phyloP scores from a whole-genome alignment of 78 protist species.

The Dictyostelium capitatum region DNA sequence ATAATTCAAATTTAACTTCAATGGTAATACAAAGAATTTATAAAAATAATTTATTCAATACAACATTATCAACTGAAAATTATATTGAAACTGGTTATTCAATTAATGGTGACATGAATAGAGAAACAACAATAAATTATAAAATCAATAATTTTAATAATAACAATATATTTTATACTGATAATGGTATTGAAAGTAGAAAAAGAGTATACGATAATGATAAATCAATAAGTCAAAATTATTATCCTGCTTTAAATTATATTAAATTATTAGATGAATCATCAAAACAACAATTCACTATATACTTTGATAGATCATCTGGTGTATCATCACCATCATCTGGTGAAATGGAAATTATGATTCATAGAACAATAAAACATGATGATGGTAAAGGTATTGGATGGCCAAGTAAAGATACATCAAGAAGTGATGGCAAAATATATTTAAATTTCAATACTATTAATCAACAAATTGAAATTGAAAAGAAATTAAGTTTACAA shows the following conservation, averaged over 20 bases:
- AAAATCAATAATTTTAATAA: not conserved
- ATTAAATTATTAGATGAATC: constrained; percentile 16
- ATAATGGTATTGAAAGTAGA: constrained; percentile 73
- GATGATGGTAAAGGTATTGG: constrained; percentile 70
- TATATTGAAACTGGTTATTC: constrained; percentile 47
- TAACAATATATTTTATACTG: constrained; percentile 50
- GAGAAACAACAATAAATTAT: constrained; percentile 29
- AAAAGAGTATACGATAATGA: not conserved
- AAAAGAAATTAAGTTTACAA: not conserved
- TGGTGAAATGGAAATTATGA: constrained; percentile 74
- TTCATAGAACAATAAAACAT: constrained; percentile 44
- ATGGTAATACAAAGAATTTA: constrained; percentile 16
- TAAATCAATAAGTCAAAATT: not conserved
- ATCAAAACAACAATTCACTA: constrained; percentile 34
- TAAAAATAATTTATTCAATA: not conserved
- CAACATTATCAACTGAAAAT: not conserved
- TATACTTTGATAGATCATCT: constrained; percentile 40
- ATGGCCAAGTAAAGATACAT: constrained; percentile 7
- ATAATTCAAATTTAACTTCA: not conserved
- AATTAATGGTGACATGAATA: constrained; percentile 5
- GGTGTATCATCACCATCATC: not conserved
- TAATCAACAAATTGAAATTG: not conserved
- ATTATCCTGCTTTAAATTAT: constrained; percentile 52
- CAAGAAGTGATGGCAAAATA: constrained; percentile 48
- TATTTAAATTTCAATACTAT: constrained; percentile 4